Evolutionary conservation across 768 basidiomycete species (phyloP).

Genomic region (Amanita thiersii): DNA sequence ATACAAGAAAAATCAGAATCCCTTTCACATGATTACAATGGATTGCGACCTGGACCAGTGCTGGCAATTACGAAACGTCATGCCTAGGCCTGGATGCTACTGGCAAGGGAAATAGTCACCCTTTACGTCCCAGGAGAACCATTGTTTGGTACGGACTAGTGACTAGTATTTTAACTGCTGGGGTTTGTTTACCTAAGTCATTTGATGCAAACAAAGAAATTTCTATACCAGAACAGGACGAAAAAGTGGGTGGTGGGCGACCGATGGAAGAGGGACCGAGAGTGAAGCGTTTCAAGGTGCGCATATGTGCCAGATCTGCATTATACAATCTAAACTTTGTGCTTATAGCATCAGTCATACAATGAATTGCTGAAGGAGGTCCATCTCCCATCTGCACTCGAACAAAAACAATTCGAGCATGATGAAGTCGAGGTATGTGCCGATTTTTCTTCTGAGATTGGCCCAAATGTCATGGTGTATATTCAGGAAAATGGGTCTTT

Average conservation of each 20-base stretch:
- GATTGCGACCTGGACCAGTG: too few relatives aligned
- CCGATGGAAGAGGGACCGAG: slow-evolving; percentile 19
- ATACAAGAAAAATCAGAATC: too few relatives aligned
- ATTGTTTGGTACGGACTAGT: neutral
- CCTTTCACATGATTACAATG: too few relatives aligned
- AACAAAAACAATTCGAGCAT: slow-evolving; percentile 45
- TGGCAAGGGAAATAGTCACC: too few relatives aligned
- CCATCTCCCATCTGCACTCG: slow-evolving; percentile 61
- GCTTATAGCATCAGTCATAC: slow-evolving; percentile 63
- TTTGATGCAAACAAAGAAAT: slow-evolving; percentile 4
- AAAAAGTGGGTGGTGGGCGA: neutral
- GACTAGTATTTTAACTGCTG: neutral
- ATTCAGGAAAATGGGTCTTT: slow-evolving; percentile 74
- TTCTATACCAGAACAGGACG: too few relatives aligned
- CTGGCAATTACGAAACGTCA: too few relatives aligned
- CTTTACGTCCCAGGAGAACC: neutral
- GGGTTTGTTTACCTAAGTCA: slow-evolving; percentile 2
- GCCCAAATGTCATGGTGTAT: slow-evolving; percentile 2
- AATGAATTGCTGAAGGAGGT: slow-evolving; percentile 58
- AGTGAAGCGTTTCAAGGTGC: slow-evolving; percentile 46
- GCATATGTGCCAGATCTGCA: neutral
- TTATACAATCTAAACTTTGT: neutral
- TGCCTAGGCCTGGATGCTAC: too few relatives aligned
- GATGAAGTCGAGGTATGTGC: slow-evolving; percentile 43
- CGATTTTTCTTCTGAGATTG: neutral